These are phyloP conservation scores for Scenedesmus sp. DNA, from an alignment of 163 green algal genomes.

Conservation along the genomic window DNA sequence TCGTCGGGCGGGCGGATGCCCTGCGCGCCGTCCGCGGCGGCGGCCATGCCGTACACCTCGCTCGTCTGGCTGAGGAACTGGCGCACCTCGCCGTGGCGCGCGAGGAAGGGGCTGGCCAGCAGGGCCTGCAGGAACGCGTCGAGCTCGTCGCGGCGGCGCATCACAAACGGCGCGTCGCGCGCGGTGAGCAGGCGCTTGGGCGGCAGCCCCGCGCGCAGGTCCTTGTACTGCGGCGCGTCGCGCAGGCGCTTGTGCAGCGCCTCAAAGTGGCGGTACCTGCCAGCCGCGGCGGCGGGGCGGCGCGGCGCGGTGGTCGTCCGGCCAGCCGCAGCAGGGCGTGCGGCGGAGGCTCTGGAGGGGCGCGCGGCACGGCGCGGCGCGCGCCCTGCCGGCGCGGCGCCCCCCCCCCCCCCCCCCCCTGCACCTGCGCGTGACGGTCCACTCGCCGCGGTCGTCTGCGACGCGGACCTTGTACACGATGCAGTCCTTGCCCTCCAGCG, in stretches of 20 bases:
- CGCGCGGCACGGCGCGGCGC: too few species aligned
- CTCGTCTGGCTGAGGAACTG: conserved; percentile 21
- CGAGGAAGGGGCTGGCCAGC: background rate
- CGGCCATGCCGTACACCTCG: conserved; percentile 9
- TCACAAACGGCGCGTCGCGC: conserved; percentile 47
- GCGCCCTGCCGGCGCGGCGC: too few species aligned
- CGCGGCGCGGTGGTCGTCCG: too few species aligned
- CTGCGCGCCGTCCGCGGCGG: conserved; percentile 17
- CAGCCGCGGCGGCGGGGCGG: too few species aligned
- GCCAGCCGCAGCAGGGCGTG: too few species aligned
- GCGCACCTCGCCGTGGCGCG: background rate
- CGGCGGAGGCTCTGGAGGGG: too few species aligned
- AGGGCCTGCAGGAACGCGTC: conserved; percentile 44
- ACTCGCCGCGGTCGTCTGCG: conserved; percentile 67
- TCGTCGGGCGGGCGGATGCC: background rate
- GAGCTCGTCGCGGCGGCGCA: conserved; percentile 42
- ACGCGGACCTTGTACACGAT: conserved; percentile 77
- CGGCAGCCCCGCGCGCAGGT: conserved; percentile 52
- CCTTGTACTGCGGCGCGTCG: background rate
- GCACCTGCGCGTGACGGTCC: conserved; percentile 76
- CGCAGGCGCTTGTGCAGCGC: conserved; percentile 70
- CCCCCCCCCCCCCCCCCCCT: too few species aligned
- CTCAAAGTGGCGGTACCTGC: conserved; percentile 89
- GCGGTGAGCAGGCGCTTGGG: conserved; percentile 75
- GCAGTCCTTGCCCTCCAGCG: conserved; percentile 63